Conservation (phyloP, 2,329 filamentous ascomycete genomes). For the Fusarium citri region DNA sequence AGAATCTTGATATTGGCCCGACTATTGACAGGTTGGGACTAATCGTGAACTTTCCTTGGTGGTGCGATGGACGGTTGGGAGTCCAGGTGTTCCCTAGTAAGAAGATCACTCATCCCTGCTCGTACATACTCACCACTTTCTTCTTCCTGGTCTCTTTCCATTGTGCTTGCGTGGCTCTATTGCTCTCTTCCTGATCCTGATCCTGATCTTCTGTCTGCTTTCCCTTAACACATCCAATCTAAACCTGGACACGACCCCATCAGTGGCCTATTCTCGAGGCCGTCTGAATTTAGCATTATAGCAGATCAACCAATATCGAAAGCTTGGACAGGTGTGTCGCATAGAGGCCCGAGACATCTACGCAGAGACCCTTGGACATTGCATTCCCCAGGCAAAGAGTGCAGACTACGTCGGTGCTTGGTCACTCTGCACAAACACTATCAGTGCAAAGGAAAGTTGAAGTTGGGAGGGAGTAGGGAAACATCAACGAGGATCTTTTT, state of each 20-base stretch:
- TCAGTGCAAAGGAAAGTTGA: not conserved
- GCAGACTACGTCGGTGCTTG: not conserved
- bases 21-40: conserved; percentile 26
- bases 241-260: conserved; percentile 28
- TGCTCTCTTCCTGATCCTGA: not conserved
- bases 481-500: not conserved
- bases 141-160: conserved; percentile 7
- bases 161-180: conserved; percentile 10
- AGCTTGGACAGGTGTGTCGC: conserved; percentile 6
- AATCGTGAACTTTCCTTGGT: conserved; percentile 23
- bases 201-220: conserved; percentile 1
- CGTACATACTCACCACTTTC: conserved; percentile 7
- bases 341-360: conserved; percentile 32
- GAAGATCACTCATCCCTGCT: conserved; percentile 27
- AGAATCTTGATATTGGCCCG: not conserved
- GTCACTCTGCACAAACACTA: conserved; percentile 6
- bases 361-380: conserved; percentile 28
- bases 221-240: conserved; percentile 16
- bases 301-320: conserved; percentile 1
- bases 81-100: conserved; percentile 1
- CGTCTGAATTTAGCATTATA: conserved; percentile 5
- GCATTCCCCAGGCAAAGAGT: not conserved
- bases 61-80: conserved; percentile 5
- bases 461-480: conserved; percentile 3
- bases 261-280: conserved; percentile 34